phyloP scores from a whole-genome alignment of 2,329 filamentous ascomycete species.

The Aureobasidium pullulans region DNA sequence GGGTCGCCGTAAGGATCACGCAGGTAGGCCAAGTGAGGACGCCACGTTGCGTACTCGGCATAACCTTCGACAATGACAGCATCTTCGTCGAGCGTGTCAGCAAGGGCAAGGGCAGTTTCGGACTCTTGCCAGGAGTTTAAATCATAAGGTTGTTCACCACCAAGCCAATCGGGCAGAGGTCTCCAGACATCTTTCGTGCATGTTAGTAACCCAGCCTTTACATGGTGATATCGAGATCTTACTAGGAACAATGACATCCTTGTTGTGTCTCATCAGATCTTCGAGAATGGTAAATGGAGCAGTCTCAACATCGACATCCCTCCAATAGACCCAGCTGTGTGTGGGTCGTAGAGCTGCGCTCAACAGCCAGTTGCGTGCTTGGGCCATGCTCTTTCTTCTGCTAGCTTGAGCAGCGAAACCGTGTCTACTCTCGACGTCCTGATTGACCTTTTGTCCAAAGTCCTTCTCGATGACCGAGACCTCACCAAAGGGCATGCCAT shows the following conservation, averaged over 20 bases:
- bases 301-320: slow-evolving; percentile 96
- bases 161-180: slow-evolving; percentile 96
- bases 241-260: slow-evolving; percentile 98
- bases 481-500: slow-evolving; percentile 80
- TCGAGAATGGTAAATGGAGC: slow-evolving; percentile 95
- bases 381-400: slow-evolving; percentile 92
- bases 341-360: slow-evolving; percentile 89
- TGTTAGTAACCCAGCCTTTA: slow-evolving; percentile 36
- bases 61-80: slow-evolving; percentile 98
- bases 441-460: slow-evolving; percentile 95
- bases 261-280: slow-evolving; percentile 97
- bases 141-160: slow-evolving; percentile 96
- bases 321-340: slow-evolving; percentile 99
- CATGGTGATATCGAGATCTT: slow-evolving; percentile 40
- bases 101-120: slow-evolving; percentile 86
- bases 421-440: slow-evolving; percentile 95
- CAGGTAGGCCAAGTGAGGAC: slow-evolving; percentile 91
- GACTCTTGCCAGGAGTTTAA: slow-evolving; percentile 99
- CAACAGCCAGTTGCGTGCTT: slow-evolving; percentile 92
- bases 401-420: slow-evolving; percentile 94
- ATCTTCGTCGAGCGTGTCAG: slow-evolving; percentile 92
- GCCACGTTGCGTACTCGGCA: slow-evolving; percentile 97
- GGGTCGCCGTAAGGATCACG: slow-evolving; percentile 95
- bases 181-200: slow-evolving; percentile 68
- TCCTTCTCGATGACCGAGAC: slow-evolving; percentile 98